phyloP scores from a whole-genome alignment of 2,329 filamentous ascomycete species.

The Pestalotiopsis sp. region DNA sequence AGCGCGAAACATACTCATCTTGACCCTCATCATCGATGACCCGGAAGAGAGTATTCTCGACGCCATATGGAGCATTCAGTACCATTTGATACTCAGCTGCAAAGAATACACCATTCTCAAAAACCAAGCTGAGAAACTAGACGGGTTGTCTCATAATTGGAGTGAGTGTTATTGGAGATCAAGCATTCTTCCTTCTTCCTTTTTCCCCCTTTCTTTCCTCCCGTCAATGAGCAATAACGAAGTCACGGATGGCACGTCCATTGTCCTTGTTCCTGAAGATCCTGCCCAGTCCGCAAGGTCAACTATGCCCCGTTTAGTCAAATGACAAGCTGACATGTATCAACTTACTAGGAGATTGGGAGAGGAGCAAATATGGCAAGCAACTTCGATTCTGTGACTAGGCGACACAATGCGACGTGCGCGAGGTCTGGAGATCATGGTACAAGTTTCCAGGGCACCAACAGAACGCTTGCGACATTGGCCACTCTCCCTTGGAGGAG shows the following conservation, averaged over 20 bases:
- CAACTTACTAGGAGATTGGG: background rate
- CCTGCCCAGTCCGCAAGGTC: no score
- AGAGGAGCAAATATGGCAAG: constrained; percentile 4
- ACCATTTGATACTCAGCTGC: background rate
- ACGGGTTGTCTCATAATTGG: background rate
- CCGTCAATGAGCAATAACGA: no score
- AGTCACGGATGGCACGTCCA: no score
- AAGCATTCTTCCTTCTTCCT: no score
- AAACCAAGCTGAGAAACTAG: background rate
- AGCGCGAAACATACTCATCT: background rate
- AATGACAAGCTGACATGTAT: background rate
- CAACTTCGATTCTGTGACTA: background rate
- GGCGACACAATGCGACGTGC: background rate
- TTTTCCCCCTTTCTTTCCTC: no score
- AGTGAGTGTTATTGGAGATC: background rate
- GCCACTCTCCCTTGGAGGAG: background rate
- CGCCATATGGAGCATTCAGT: constrained; percentile 1
- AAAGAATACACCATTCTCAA: background rate
- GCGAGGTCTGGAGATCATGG: background rate
- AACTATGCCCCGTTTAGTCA: background rate
- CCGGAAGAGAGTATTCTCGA: background rate
- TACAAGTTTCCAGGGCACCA: background rate
- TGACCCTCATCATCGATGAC: background rate
- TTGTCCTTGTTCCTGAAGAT: no score
- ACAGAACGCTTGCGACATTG: background rate